phyloP scores from a whole-genome alignment of 2,329 filamentous ascomycete genomes.

The Ramularia collo-cygni region DNA sequence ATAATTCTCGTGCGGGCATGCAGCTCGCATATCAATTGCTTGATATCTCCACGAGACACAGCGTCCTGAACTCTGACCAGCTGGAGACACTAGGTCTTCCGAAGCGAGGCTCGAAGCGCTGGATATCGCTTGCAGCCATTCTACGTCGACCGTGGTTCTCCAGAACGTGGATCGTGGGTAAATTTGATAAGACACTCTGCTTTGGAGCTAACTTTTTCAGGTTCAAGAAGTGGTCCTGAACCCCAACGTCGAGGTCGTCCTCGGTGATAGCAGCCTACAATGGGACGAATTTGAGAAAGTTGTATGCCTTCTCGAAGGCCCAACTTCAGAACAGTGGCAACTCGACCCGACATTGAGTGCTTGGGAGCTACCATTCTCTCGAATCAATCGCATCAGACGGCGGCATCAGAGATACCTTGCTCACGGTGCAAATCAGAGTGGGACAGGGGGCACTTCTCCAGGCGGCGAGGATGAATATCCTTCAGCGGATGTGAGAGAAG shows the following conservation, averaged over 20 bases:
- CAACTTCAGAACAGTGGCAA: conserved; percentile 19
- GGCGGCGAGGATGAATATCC: not conserved
- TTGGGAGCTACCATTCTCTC: conserved; percentile 25
- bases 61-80: conserved; percentile 10
- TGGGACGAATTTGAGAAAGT: conserved; percentile 26
- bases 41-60: conserved; percentile 13
- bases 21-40: conserved; percentile 23
- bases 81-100: conserved; percentile 25
- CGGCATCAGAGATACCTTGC: conserved; percentile 15
- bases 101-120: conserved; percentile 18
- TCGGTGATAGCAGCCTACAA: conserved; percentile 19
- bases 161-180: conserved; percentile 24
- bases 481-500: conserved; percentile 9
- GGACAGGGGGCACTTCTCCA: not conserved
- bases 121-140: conserved; percentile 23
- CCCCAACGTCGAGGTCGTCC: conserved; percentile 23
- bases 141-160: conserved; percentile 27
- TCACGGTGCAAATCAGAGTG: too few relatives aligned
- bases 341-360: conserved; percentile 23
- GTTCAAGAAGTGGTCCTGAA: conserved; percentile 27
- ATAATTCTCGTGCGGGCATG: conserved; percentile 25
- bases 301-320: conserved; percentile 23
- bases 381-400: conserved; percentile 25
- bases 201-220: too few relatives aligned
- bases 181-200: not conserved